phyloP scores from a whole-genome alignment of 805 yeast species.

The Kazachstania martiniae region DNA sequence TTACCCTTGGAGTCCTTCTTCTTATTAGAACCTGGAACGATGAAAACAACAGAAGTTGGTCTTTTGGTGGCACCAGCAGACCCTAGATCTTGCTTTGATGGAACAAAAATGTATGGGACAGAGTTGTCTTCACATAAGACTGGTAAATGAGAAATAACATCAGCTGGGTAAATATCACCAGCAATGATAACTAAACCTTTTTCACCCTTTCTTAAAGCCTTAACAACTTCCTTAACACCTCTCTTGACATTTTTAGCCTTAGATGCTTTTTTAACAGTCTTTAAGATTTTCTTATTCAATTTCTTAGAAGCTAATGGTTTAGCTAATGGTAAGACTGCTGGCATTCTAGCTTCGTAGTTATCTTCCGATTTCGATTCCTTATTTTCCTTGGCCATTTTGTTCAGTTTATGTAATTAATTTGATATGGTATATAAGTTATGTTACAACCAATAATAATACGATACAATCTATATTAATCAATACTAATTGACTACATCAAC shows the following conservation, averaged over 20 bases:
- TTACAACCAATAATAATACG: no score
- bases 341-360: constrained; percentile 84
- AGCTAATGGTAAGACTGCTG: constrained; percentile 88
- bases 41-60: constrained; percentile 96
- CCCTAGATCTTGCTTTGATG: constrained; percentile 96
- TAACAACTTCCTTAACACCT: constrained; percentile 98
- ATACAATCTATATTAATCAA: background rate
- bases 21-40: constrained; percentile 91
- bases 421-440: no score
- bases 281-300: constrained; percentile 86
- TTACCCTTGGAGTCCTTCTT: constrained; percentile 59
- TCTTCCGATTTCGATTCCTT: constrained; percentile 36
- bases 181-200: constrained; percentile 95
- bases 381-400: constrained; percentile 7
- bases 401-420: no score
- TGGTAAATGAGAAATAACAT: constrained; percentile 94
- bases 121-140: constrained; percentile 90
- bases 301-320: constrained; percentile 93
- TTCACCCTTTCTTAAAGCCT: constrained; percentile 95
- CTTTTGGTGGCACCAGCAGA: constrained; percentile 98
- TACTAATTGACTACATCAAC: no score
- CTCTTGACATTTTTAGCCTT: constrained; percentile 97
- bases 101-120: constrained; percentile 88
- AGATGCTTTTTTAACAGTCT: constrained; percentile 94
- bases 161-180: constrained; percentile 96